Evolutionary conservation across 2,329 filamentous ascomycete genomes (phyloP).

Genomic region (Ophiostoma tasmaniense): DNA sequence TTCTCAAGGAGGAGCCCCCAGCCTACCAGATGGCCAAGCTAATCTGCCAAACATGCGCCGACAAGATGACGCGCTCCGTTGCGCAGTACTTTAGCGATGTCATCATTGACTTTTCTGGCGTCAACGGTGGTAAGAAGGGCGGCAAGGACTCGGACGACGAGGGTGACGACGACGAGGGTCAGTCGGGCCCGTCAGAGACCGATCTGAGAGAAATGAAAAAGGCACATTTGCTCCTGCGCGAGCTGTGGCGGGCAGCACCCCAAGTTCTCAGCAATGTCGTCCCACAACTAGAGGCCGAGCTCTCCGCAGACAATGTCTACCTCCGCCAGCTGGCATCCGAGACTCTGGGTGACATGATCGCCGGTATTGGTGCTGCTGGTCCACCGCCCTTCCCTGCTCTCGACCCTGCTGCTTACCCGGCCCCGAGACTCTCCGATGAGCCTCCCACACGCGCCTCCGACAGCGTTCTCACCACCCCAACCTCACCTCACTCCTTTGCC

Average conservation of each 20-base stretch:
- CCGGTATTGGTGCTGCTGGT: constrained; percentile 85
- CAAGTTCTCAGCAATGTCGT: constrained; percentile 86
- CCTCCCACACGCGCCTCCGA: constrained; percentile 39
- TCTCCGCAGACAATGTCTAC: constrained; percentile 81
- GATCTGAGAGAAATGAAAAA: constrained; percentile 84
- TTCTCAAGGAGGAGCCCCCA: constrained; percentile 80
- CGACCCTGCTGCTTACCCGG: constrained; percentile 81
- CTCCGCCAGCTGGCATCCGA: constrained; percentile 83
- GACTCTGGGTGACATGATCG: constrained; percentile 88
- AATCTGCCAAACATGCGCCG: constrained; percentile 78
- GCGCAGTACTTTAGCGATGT: constrained; percentile 97
- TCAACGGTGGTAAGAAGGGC: constrained; percentile 29
- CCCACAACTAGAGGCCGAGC: constrained; percentile 83
- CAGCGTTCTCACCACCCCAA: constrained; percentile 68
- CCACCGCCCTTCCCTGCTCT: constrained; percentile 63
- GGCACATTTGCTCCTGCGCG: constrained; percentile 79
- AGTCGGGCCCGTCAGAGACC: constrained; percentile 62
- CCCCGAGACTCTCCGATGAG: constrained; percentile 56
- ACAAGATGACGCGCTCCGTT: constrained; percentile 91
- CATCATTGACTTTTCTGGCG: constrained; percentile 74
- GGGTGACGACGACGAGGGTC: constrained; percentile 52
- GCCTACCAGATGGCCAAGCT: constrained; percentile 96
- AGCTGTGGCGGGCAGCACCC: constrained; percentile 88
- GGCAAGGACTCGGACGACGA: constrained; percentile 33
- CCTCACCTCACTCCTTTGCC: constrained; percentile 82